phyloP scores from a whole-genome alignment of 306 rosid genomes.

The Begonia peltatifolia region DNA sequence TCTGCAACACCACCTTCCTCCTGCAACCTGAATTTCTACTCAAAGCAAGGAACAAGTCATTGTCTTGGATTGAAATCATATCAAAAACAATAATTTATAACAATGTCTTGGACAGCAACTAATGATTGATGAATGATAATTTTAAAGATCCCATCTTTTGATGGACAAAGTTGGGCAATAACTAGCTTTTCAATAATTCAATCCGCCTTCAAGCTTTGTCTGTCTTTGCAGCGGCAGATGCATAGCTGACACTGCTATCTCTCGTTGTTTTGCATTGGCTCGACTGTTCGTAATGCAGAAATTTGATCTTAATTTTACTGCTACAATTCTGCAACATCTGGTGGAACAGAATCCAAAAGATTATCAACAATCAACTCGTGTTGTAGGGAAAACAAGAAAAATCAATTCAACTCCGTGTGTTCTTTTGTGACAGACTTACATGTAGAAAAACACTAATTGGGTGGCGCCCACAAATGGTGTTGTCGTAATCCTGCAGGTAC shows the following conservation, averaged over 20 bases:
- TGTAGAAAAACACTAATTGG: conserved; percentile 94
- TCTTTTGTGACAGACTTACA: conserved; percentile 34
- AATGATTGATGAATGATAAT: too few relatives aligned
- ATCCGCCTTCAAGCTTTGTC: conserved; percentile 33
- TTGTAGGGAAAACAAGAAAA: too few relatives aligned
- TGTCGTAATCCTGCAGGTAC: conserved; percentile 58
- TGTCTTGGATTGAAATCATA: too few relatives aligned
- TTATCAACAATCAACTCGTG: background rate
- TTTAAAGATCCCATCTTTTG: background rate
- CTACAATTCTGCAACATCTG: conserved; percentile 78
- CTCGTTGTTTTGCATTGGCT: conserved; percentile 64
- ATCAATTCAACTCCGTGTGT: too few relatives aligned
- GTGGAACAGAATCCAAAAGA: background rate
- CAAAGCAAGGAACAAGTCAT: background rate
- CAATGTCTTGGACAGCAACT: too few relatives aligned
- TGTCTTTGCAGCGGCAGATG: conserved; percentile 85
- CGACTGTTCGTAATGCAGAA: conserved; percentile 88
- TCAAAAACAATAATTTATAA: too few relatives aligned
- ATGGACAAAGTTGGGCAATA: background rate
- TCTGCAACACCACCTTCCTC: conserved; percentile 45
- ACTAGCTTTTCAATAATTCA: background rate
- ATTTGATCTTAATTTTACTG: conserved; percentile 51
- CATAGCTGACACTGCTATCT: conserved; percentile 96
- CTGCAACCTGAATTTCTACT: conserved; percentile 15
- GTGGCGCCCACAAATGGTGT: conserved; percentile 96